Base-by-base conservation (phyloP, 176 grass and related monocot species). In the Areca catechu region DNA sequence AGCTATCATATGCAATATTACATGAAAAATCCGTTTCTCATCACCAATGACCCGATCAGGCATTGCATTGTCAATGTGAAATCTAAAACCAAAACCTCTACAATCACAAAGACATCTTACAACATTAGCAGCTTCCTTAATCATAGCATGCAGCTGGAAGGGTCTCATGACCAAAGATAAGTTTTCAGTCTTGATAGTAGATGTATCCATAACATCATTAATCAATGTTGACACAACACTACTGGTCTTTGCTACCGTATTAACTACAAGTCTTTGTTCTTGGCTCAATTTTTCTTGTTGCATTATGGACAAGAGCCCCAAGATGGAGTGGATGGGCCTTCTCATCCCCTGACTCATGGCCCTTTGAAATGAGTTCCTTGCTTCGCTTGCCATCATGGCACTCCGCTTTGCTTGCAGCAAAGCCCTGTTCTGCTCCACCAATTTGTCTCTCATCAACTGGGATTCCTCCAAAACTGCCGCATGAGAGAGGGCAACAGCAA, bases 1-100 rank as follows among this genome's bases (percentile, higher is more conserved):
- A 5, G 63, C 82, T 15, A 82, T 53, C 58, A 86, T 86, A 48
- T 82, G 79, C 63, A 91, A 66, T 5, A 91, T 54, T 14, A 86
- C 67, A 19, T 86, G 82, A 58, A 83, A 81, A 29, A 86, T 74
- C 25, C 82, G 56, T 22, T 37, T 86, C 20, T 91, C 87, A 19
- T 91, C 82, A 48, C 87, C 82, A n/a, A 91, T 48, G 7, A 86
- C 82, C 24, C 57, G 74, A 34, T 76, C 65, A 0, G 72, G 79
- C 30, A 91, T 30, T 1, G 59, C 21, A 37, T 47, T 55, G 24
- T 55, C 65, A 22, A 54, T 18, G 51, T 34, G 25, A 21, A 67
- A 67, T 14, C 5, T 51, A 54, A 55, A 67, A 19, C 65, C 65
- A 54, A 55, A 43, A 0, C 65, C 65, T 51, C 50, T 67, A 17